Base-by-base conservation (phyloP, 1,284 basidiomycete species). In the Cronartium ribicola region DNA sequence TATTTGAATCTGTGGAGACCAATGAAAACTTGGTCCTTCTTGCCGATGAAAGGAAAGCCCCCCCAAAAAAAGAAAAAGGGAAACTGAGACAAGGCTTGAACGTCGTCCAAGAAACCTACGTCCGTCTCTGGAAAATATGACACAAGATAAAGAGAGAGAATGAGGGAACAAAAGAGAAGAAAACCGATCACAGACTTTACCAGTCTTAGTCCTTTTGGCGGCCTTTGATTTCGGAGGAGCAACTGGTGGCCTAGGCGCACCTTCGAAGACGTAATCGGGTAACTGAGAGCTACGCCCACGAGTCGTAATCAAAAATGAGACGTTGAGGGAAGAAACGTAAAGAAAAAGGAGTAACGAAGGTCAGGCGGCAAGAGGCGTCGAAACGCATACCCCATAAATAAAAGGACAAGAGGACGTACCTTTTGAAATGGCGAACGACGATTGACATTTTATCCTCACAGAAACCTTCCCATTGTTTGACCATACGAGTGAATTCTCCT, bases 381-480 rank as follows among this genome's bases (percentile, higher is more conserved):
- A 29, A 2, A 40, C 29, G 20, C 39, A 36, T 51, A 40, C 39
- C n/a, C 64, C 51, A 55, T 48, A 62, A 20, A 7, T 2, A 22
- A 10, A 44, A 29, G 43, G 57, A 29, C 37, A 48, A 36, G 36
- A 39, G 70, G 61, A 80, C 87, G 78, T 80, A 94, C 94, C 88
- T 89, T 85, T 89, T 97, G 79, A 97, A 93, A 81, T 98, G 90
- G 67, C 93, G 88, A 22, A 99, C 90, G 63, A 92, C 87, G 76
- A 99, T 92, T 36, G 93, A 92, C 95, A 98, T 98, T 65, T 88
- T 88, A 20, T 88, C 84, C 79, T 94, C 91, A 76, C 97, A 92
- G 79, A 90, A 98, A 81, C 91, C 90, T 79, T 98, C 95, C 94
- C 96, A 98, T 83, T 88, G 84, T 82, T 95, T 96, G 79, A 95